Conservation (phyloP, 208 protist species). For the Herpetomonas samuelpessoai region DNA sequence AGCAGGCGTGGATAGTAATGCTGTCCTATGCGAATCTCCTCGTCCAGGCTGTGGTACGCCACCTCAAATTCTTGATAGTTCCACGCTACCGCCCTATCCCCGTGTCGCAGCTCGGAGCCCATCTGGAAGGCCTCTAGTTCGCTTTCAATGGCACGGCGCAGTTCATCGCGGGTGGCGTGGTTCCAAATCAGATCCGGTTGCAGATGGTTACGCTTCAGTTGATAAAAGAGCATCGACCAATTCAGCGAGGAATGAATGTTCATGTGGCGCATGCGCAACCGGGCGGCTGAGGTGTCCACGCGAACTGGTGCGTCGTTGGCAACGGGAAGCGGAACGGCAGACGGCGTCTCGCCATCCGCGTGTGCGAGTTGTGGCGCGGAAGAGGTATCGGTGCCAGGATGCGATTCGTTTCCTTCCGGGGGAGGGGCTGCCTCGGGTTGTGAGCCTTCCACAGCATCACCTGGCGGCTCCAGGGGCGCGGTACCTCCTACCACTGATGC, state of each 20-base stretch:
- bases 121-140: conserved; percentile 76
- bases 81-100: conserved; percentile 67
- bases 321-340: neutral
- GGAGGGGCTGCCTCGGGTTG: neutral
- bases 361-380: neutral
- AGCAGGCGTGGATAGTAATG: conserved; percentile 89
- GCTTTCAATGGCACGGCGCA: conserved; percentile 77
- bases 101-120: conserved; percentile 31
- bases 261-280: conserved; percentile 41
- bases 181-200: conserved; percentile 94
- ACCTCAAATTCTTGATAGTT: conserved; percentile 95
- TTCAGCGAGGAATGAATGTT: conserved; percentile 76
- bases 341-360: neutral
- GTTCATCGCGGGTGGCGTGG: conserved; percentile 86
- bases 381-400: neutral
- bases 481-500: too few relatives aligned
- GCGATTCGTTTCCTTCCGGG: conserved; percentile 9
- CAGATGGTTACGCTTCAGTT: conserved; percentile 81
- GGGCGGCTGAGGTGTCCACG: conserved; percentile 6
- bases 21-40: conserved; percentile 87
- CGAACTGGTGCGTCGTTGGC: neutral
- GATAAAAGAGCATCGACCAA: conserved; percentile 91
- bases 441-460: too few relatives aligned
- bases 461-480: too few relatives aligned
- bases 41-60: conserved; percentile 79